Evolutionary conservation across 345 rosid species (phyloP).

Genomic region (Bruguiera gymnorhiza): DNA sequence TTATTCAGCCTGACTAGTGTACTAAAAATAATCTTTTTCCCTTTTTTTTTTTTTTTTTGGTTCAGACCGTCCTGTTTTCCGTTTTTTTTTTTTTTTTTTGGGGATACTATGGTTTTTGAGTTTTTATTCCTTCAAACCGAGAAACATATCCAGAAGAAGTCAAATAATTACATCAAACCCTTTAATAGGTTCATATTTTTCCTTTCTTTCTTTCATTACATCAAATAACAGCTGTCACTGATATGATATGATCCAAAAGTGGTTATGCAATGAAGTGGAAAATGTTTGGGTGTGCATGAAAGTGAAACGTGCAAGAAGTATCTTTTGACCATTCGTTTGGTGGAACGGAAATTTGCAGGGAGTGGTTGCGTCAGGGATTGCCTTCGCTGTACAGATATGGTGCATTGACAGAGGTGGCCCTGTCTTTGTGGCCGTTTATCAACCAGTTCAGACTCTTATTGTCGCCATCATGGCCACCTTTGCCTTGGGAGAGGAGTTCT

Average conservation of each 20-base stretch:
- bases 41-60: no score
- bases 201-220: no score
- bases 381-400: slow-evolving; percentile 98
- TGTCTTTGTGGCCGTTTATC: slow-evolving; percentile 98
- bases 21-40: no score
- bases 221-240: no score
- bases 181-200: no score
- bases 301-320: slow-evolving; percentile 17
- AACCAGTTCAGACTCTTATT: slow-evolving; percentile 95
- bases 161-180: no score
- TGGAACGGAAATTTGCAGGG: slow-evolving; percentile 48
- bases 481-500: slow-evolving; percentile 87
- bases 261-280: slow-evolving; percentile 17
- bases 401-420: slow-evolving; percentile 99
- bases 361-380: slow-evolving; percentile 95
- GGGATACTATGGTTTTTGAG: no score
- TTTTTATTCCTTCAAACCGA: no score
- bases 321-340: not conserved
- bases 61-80: no score
- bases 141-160: no score
- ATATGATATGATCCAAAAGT: slow-evolving; percentile 12
- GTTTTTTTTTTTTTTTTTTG: no score
- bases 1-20: no score
- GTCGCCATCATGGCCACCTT: slow-evolving; percentile 95
- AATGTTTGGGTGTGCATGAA: slow-evolving; percentile 13